Evolutionary conservation across 148 eudicot genomes (phyloP).

Genomic region (Cornus florida): DNA sequence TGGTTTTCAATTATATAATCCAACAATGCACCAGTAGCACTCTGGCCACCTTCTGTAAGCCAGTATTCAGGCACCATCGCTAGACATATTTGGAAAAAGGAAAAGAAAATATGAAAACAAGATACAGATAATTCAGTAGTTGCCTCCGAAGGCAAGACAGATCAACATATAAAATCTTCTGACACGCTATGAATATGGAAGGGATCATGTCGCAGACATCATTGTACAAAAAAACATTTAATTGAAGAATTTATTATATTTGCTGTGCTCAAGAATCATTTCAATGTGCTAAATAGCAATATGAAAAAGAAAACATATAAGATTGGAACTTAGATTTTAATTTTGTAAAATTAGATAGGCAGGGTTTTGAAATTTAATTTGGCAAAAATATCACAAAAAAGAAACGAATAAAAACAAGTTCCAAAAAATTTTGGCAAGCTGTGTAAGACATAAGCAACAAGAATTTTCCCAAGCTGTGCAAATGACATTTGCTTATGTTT

Average conservation of each 20-base stretch:
- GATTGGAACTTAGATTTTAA: too few species aligned
- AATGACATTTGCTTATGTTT: too few species aligned
- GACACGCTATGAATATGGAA: not conserved
- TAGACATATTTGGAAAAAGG: conserved; percentile 19
- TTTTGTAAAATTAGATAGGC: too few species aligned
- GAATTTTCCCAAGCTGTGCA: too few species aligned
- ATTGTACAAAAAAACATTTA: not conserved
- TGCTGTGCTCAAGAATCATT: not conserved
- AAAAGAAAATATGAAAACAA: not conserved
- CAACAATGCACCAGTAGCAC: conserved; percentile 92
- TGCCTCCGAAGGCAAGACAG: not conserved
- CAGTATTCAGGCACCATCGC: conserved; percentile 96
- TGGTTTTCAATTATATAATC: conserved; percentile 84
- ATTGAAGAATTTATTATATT: not conserved
- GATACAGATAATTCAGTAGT: not conserved
- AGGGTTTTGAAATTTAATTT: too few species aligned
- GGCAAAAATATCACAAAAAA: too few species aligned
- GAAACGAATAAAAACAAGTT: too few species aligned
- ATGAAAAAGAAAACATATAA: not conserved
- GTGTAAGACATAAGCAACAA: too few species aligned
- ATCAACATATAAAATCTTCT: not conserved
- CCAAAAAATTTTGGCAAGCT: too few species aligned
- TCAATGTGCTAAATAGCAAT: not conserved
- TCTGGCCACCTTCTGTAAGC: conserved; percentile 99
- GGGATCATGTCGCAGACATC: not conserved